Evolutionary conservation across 768 basidiomycete species (phyloP).

Genomic region (Mycena epipterygia): DNA sequence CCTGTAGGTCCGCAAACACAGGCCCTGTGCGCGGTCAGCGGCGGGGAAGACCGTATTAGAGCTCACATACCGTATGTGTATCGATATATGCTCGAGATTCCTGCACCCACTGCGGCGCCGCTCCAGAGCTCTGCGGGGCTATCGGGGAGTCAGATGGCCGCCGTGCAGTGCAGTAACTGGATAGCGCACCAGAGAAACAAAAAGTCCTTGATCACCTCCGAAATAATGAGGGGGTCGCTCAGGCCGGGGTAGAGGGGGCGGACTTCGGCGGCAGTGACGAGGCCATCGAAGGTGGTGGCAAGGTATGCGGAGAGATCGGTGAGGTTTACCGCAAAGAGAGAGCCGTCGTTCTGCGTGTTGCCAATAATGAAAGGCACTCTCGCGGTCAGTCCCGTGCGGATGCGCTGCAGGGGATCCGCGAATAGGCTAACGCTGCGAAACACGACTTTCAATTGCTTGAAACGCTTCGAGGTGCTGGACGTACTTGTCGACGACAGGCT

Average conservation of each 20-base stretch:
- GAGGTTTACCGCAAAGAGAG: slow-evolving; percentile 28
- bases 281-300: neutral
- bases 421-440: slow-evolving; percentile 17
- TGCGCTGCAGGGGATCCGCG: slow-evolving; percentile 35
- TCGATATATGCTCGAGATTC: neutral
- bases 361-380: slow-evolving; percentile 36
- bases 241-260: slow-evolving; percentile 39
- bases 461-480: neutral
- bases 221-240: slow-evolving; percentile 33
- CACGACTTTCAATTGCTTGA: neutral
- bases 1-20: slow-evolving; percentile 37
- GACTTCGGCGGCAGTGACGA: slow-evolving; percentile 23
- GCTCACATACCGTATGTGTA: slow-evolving; percentile 2
- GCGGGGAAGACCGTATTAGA: neutral
- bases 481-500: slow-evolving; percentile 25
- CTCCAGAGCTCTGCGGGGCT: neutral
- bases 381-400: slow-evolving; percentile 31
- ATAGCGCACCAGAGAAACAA: slow-evolving; percentile 27
- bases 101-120: neutral
- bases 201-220: slow-evolving; percentile 31
- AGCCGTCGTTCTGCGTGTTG: slow-evolving; percentile 38
- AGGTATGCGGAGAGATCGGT: slow-evolving; percentile 34
- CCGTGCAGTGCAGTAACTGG: too few relatives aligned
- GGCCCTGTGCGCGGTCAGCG: slow-evolving; percentile 1
- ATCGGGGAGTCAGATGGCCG: neutral